phyloP scores from a whole-genome alignment of 2,329 filamentous ascomycete genomes.

The Phyllachora maydis region DNA sequence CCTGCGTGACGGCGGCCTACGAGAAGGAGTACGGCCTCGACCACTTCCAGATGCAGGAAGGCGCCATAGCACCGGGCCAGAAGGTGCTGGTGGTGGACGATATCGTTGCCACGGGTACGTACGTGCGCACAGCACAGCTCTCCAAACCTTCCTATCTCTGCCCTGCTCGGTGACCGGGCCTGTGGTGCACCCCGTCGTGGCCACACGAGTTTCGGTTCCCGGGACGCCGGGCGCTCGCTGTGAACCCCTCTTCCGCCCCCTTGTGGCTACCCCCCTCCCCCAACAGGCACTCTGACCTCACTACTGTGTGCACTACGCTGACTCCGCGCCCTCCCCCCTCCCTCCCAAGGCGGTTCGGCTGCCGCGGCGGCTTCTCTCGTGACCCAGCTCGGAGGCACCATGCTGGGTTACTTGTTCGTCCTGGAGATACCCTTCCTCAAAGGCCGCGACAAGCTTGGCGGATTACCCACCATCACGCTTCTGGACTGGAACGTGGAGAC shows the following conservation, averaged over 20 bases:
- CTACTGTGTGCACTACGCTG: no score
- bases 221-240: no score
- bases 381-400: conserved; percentile 62
- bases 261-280: no score
- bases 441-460: conserved; percentile 73
- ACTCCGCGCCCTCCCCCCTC: no score
- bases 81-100: conserved; percentile 90
- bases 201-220: no score
- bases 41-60: conserved; percentile 87
- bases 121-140: conserved; percentile 15
- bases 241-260: no score
- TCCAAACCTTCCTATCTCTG: conserved; percentile 7
- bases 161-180: no score
- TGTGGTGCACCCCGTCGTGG: no score
- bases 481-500: no score
- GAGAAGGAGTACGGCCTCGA: conserved; percentile 94
- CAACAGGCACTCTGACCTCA: no score
- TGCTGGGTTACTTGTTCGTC: conserved; percentile 85
- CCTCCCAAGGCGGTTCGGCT: conserved; percentile 70
- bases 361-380: conserved; percentile 74
- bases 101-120: conserved; percentile 96
- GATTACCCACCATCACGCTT: conserved; percentile 59
- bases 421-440: conserved; percentile 89
- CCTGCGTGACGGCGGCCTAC: conserved; percentile 67
- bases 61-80: conserved; percentile 66